phyloP scores from a whole-genome alignment of 768 basidiomycete species.

The Suillus occidentalis region DNA sequence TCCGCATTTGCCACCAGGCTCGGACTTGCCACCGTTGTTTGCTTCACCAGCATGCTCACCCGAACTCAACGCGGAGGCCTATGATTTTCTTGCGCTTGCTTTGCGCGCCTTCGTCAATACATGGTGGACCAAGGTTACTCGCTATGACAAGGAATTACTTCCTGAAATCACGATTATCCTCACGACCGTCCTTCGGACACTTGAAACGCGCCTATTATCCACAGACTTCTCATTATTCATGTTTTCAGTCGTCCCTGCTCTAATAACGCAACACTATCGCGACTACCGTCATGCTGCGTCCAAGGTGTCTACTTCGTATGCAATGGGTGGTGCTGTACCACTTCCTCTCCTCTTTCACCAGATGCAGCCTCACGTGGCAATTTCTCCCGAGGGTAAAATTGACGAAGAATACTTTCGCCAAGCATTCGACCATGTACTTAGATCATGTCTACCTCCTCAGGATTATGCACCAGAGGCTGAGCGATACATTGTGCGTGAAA shows the following conservation, averaged over 20 bases:
- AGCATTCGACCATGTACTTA: constrained; percentile 74
- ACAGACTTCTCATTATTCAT: constrained; percentile 62
- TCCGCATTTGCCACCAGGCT: constrained; percentile 44
- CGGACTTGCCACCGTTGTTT: constrained; percentile 56
- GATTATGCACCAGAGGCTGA: constrained; percentile 75
- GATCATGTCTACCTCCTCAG: constrained; percentile 67
- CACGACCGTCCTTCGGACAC: constrained; percentile 51
- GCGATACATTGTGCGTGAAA: constrained; percentile 81
- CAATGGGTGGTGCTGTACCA: constrained; percentile 60
- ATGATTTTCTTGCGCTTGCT: constrained; percentile 78
- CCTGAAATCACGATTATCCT: constrained; percentile 67
- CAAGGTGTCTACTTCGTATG: constrained; percentile 70
- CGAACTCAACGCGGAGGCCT: constrained; percentile 56
- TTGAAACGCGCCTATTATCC: constrained; percentile 57
- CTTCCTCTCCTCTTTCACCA: constrained; percentile 74
- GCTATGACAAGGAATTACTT: constrained; percentile 82
- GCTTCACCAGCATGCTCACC: constrained; percentile 41
- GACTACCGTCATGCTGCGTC: constrained; percentile 72
- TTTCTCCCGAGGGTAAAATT: constrained; percentile 62
- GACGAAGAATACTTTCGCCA: constrained; percentile 81
- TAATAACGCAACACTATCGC: constrained; percentile 72
- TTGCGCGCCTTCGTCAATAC: constrained; percentile 77
- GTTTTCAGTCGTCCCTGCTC: constrained; percentile 58
- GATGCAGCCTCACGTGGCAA: constrained; percentile 82
- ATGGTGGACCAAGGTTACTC: constrained; percentile 84